Conservation (phyloP, 495 filamentous ascomycete species). For the Lasiosphaeria miniovina region DNA sequence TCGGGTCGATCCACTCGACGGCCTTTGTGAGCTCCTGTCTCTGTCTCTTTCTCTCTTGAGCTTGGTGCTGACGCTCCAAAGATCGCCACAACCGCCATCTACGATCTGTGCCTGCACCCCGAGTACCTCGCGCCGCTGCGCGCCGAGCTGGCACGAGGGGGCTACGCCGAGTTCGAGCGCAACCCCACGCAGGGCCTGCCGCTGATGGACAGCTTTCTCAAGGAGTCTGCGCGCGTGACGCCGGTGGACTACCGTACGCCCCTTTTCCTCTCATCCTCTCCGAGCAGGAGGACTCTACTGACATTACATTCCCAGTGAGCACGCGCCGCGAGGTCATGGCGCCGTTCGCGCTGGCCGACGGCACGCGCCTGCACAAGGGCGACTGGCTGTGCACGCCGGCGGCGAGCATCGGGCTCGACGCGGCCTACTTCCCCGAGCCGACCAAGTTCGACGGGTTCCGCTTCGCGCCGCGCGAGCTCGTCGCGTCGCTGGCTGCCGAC, state of each 20-base stretch:
- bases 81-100: conserved; percentile 27
- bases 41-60: neutral
- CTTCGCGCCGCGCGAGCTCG: conserved; percentile 10
- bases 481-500: neutral
- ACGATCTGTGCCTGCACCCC: conserved; percentile 29
- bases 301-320: conserved; percentile 15
- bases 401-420: conserved; percentile 15
- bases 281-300: neutral
- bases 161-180: conserved; percentile 9
- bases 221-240: conserved; percentile 33
- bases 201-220: conserved; percentile 38
- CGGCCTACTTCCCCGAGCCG: conserved; percentile 18
- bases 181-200: conserved; percentile 10
- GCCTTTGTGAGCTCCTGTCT: conserved; percentile 18
- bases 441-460: conserved; percentile 26
- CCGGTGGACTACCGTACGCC: conserved; percentile 29
- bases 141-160: neutral
- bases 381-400: conserved; percentile 31
- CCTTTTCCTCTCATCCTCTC: neutral
- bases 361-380: conserved; percentile 22
- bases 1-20: conserved; percentile 22
- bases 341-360: conserved; percentile 28
- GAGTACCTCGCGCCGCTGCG: conserved; percentile 27
- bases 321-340: conserved; percentile 23
- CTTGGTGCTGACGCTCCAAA: neutral